Base-by-base conservation (phyloP, 306 rosid genomes). In the Clitoria ternatea region DNA sequence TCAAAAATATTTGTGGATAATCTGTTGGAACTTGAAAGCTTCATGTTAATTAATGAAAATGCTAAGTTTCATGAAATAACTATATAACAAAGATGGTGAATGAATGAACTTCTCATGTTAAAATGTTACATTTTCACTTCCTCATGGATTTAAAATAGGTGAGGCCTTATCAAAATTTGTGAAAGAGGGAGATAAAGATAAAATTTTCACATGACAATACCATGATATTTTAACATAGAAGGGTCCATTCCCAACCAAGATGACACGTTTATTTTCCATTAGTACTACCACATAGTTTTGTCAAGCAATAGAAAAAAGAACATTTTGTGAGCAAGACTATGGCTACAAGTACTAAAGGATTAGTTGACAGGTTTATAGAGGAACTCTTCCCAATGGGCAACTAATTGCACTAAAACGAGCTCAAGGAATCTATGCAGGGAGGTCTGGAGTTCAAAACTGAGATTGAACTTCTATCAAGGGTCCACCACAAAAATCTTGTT, bases 401-500 rank as follows among this genome's bases (percentile, higher is more conserved):
- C 37, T 82, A 40, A 69, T 91, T 15, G 97, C 97, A 0, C 70
- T 91, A 29, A 91, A 91, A 75, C 66, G 89, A 66, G 85, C 93
- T 45, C 75, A 64, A 61, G 48, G 93, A 84, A 67, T 87, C 97
- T 2, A 72, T 65, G 79, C 96, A 87, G 53, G 91, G 90, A 33
- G 88, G 72, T 1, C 24, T 76, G 22, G 88, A 91, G 79, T 91
- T 91, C 66, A 91, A 79, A 69, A 84, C 85, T 8, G 97, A 91
- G 85, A 88, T 91, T 73, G 97, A 89, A 72, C 91, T 91, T 61
- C 82, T 91, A 30, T 91, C 97, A 26, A 86, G 97, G 59, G 96
- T 89, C 53, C 97, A 91, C 55, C 97, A 91, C 47, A 91, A 76
- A 61, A 91, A 91, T 77, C 85, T 91, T 12, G 97, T 91, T 36